These are phyloP conservation scores for Hansenula lynferdii DNA, from an alignment of 1,139 yeast species.

Conservation along the genomic window DNA sequence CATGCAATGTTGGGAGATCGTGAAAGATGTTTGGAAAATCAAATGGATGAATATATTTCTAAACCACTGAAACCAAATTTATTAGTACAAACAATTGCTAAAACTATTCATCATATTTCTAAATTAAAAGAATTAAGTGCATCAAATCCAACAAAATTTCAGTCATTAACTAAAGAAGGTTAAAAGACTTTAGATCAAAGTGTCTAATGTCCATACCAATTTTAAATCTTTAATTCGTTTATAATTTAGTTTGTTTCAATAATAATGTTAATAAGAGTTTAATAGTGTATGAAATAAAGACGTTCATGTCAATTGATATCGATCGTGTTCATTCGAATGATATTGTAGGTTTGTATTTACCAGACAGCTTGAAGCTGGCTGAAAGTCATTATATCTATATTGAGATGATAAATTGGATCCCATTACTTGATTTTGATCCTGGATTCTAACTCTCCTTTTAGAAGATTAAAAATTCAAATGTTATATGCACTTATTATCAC, in stretches of 20 bases:
- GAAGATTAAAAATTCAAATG: too few species aligned
- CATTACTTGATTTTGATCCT: too few species aligned
- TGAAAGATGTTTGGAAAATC: constrained; percentile 79
- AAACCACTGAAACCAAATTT: constrained; percentile 84
- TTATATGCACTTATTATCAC: too few species aligned
- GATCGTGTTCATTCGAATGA: too few species aligned
- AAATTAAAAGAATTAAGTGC: constrained; percentile 20
- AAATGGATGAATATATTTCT: constrained; percentile 88
- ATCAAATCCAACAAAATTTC: constrained; percentile 14
- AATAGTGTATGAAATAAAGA: too few species aligned
- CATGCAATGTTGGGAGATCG: constrained; percentile 89
- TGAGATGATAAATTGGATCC: too few species aligned
- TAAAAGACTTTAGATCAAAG: not conserved
- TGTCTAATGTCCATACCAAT: not conserved
- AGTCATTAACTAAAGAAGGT: constrained; percentile 5
- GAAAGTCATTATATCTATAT: too few species aligned
- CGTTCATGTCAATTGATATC: too few species aligned
- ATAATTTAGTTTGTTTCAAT: not conserved
- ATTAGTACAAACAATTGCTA: constrained; percentile 78
- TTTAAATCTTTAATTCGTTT: not conserved
- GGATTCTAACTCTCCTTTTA: too few species aligned
- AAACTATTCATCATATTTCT: constrained; percentile 67
- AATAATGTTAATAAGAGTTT: too few species aligned
- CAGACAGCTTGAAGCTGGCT: too few species aligned
- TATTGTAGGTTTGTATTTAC: too few species aligned